These are phyloP conservation scores for Phialophora tarda DNA, from an alignment of 2,329 filamentous ascomycete species.

Conservation along the genomic window DNA sequence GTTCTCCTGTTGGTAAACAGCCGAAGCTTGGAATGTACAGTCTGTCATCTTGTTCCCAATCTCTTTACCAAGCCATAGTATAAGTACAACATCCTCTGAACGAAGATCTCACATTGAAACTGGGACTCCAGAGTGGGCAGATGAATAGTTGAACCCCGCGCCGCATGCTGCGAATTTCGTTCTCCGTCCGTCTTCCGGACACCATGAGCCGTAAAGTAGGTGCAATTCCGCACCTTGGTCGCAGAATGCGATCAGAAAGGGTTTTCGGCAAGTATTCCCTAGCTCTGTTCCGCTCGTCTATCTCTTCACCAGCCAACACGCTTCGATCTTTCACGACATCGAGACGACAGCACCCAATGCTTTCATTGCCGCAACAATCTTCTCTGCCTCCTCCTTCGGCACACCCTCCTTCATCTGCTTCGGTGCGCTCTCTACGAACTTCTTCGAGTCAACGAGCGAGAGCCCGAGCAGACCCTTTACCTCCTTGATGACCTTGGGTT, in stretches of 20 bases:
- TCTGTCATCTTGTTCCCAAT: not conserved
- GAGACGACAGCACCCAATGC: constrained; percentile 83
- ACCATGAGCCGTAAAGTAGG: not conserved
- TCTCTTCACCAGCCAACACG: not conserved
- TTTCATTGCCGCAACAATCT: constrained; percentile 96
- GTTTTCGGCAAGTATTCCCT: not conserved
- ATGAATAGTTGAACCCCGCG: not conserved
- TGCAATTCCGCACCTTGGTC: not conserved
- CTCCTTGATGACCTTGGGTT: constrained; percentile 99
- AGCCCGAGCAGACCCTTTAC: constrained; percentile 94
- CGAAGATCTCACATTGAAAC: constrained; percentile 1
- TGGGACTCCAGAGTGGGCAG: not conserved
- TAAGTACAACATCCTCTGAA: constrained; percentile 15
- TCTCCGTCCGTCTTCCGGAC: not conserved
- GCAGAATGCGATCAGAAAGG: not conserved
- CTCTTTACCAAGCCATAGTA: constrained; percentile 14
- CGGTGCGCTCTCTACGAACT: constrained; percentile 95
- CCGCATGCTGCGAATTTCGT: not conserved
- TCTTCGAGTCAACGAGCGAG: constrained; percentile 98
- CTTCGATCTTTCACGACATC: constrained; percentile 73
- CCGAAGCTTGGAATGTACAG: not conserved
- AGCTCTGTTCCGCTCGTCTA: not conserved
- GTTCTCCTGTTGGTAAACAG: not conserved
- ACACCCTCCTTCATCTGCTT: constrained; percentile 99
- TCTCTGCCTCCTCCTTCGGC: constrained; percentile 98